These are phyloP conservation scores for Platismatia glauca DNA, from an alignment of 495 filamentous ascomycete species.

Conservation along the genomic window DNA sequence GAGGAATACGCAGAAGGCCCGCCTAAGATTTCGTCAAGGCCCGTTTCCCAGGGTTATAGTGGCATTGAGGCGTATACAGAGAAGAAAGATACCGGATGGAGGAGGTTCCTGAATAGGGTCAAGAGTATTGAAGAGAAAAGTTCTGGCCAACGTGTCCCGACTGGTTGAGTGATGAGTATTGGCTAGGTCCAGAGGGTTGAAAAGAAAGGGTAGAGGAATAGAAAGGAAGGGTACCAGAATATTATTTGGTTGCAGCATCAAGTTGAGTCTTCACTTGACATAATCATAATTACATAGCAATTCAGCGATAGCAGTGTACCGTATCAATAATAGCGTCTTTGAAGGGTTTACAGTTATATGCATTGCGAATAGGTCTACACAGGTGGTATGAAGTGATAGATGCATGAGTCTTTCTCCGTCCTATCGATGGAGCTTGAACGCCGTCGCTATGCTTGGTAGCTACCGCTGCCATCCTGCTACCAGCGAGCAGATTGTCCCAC, in stretches of 20 bases:
- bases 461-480: background rate
- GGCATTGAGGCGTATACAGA: constrained; percentile 21
- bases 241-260: background rate
- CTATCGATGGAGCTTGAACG: background rate
- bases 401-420: background rate
- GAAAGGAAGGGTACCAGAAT: background rate
- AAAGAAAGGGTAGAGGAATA: background rate
- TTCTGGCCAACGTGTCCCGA: background rate
- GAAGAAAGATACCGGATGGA: constrained; percentile 19
- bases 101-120: constrained; percentile 9
- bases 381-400: background rate
- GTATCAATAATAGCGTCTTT: background rate
- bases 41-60: constrained; percentile 12
- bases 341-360: background rate
- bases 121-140: background rate
- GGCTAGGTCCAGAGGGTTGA: background rate
- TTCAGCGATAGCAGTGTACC: background rate
- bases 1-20: background rate
- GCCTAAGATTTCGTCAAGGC: background rate
- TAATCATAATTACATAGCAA: background rate
- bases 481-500: background rate
- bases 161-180: background rate
- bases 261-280: background rate
- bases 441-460: constrained; percentile 16
- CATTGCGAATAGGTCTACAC: background rate